Percentiles rank a stretch among this genome's conserved stretches.
Evolutionary conservation across 129 eudicot species (phyloP).

Genomic region (Cynara cardunculus): DNA sequence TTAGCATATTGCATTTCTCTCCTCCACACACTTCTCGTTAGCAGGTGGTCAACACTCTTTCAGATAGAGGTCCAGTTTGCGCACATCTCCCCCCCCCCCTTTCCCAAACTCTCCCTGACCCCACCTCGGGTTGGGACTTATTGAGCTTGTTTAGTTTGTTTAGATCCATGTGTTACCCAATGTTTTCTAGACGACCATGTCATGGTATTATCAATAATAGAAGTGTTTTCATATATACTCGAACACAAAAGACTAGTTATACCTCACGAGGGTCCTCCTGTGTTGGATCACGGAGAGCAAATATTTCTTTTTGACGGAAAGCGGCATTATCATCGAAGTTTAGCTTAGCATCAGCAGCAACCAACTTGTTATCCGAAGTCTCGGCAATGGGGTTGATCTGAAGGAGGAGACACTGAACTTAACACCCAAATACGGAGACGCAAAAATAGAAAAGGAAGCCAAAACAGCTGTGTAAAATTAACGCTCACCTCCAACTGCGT

Average conservation of each 20-base stretch:
- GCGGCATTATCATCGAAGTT: constrained; percentile 97
- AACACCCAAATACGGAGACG: not conserved
- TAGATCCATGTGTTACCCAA: too few relatives aligned
- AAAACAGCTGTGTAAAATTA: not conserved
- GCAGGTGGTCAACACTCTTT: too few relatives aligned
- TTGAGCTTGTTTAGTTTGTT: not conserved
- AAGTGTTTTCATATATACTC: not conserved
- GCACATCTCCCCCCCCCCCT: too few relatives aligned
- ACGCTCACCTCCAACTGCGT: constrained; percentile 74
- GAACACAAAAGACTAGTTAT: not conserved
- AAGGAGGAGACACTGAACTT: constrained; percentile 11
- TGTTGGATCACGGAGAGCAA: constrained; percentile 90
- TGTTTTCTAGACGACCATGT: too few relatives aligned
- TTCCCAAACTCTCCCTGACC: too few relatives aligned
- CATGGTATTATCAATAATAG: not conserved
- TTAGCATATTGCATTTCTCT: not conserved
- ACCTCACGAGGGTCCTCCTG: constrained; percentile 99
- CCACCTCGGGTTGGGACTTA: too few relatives aligned
- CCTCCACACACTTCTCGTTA: too few relatives aligned
- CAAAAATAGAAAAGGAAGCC: not conserved
- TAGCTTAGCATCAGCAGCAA: constrained; percentile 97
- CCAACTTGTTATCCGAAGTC: constrained; percentile 81
- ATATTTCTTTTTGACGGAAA: constrained; percentile 84
- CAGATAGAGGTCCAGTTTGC: too few relatives aligned
- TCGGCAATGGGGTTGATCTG: constrained; percentile 98